Percentiles rank a stretch among this genome's conserved stretches.
phyloP scores from a whole-genome alignment of 2,329 filamentous ascomycete species.

The Nemania bipapillata region DNA sequence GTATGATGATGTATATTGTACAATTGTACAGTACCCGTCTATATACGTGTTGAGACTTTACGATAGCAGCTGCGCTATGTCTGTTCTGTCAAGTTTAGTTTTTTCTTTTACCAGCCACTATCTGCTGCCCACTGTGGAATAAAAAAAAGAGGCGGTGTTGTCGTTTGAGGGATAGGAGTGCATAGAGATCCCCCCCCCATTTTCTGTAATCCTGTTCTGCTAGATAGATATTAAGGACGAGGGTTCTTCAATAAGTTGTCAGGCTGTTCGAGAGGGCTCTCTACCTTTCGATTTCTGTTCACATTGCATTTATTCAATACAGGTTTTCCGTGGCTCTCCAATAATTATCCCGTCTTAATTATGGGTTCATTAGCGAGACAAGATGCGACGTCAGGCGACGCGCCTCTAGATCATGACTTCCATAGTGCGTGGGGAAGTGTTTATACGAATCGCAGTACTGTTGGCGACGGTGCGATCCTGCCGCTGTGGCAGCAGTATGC shows the following conservation, averaged over 20 bases:
- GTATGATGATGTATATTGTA: slow-evolving; percentile 8
- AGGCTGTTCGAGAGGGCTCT: neutral
- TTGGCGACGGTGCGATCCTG: slow-evolving; percentile 35
- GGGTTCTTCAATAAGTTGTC: neutral
- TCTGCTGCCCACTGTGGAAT: slow-evolving; percentile 9
- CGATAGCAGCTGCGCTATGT: neutral
- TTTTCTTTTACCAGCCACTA: neutral
- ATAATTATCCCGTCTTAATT: neutral
- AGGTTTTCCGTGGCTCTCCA: neutral
- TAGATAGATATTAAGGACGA: slow-evolving; percentile 10
- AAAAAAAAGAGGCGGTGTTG: neutral
- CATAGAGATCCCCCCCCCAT: neutral
- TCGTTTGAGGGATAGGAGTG: neutral
- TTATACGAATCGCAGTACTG: slow-evolving; percentile 41
- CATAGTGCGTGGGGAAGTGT: slow-evolving; percentile 44
- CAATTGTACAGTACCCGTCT: neutral
- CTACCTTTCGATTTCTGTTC: neutral
- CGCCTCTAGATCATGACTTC: slow-evolving; percentile 43
- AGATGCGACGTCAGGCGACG: neutral
- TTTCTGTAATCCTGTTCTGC: neutral
- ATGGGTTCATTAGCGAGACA: slow-evolving; percentile 5
- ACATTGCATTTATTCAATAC: neutral
- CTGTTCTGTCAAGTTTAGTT: neutral
- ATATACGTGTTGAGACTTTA: slow-evolving; percentile 5
- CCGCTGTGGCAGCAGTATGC: slow-evolving; percentile 44